Evolutionary conservation across 2,329 filamentous ascomycete genomes (phyloP).

Genomic region (Talaromyces sp.): DNA sequence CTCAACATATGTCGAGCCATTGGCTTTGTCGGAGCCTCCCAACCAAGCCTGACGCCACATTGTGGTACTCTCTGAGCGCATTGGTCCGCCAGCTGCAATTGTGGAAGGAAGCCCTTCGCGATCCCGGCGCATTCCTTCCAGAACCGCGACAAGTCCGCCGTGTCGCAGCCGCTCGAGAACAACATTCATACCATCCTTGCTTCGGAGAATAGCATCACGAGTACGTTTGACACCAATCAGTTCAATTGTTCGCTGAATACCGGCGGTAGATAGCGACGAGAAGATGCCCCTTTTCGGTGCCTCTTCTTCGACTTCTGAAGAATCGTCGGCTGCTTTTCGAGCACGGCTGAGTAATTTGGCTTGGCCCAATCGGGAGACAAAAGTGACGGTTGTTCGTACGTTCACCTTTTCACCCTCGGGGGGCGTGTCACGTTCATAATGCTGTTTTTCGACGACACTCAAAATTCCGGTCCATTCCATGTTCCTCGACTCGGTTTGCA

Average conservation of each 20-base stretch:
- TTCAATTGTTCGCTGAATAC: constrained; percentile 62
- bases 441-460: constrained; percentile 59
- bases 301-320: constrained; percentile 48
- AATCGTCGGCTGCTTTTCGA: constrained; percentile 35
- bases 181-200: constrained; percentile 64
- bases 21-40: constrained; percentile 29
- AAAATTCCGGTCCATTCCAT: constrained; percentile 64
- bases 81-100: constrained; percentile 29
- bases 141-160: constrained; percentile 64
- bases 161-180: constrained; percentile 60
- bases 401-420: constrained; percentile 46
- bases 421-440: constrained; percentile 44
- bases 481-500: constrained; percentile 62
- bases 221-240: constrained; percentile 59
- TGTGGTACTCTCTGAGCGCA: constrained; percentile 37
- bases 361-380: constrained; percentile 60
- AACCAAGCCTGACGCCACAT: constrained; percentile 33
- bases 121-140: constrained; percentile 66
- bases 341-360: constrained; percentile 44
- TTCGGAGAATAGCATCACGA: constrained; percentile 58
- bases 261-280: constrained; percentile 56
- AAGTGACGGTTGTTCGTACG: constrained; percentile 59
- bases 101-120: constrained; percentile 39
- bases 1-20: constrained; percentile 24
- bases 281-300: constrained; percentile 55